These are phyloP conservation scores for Aureobasidium mangrovei DNA, from an alignment of 2,329 filamentous ascomycete genomes.

Conservation along the genomic window DNA sequence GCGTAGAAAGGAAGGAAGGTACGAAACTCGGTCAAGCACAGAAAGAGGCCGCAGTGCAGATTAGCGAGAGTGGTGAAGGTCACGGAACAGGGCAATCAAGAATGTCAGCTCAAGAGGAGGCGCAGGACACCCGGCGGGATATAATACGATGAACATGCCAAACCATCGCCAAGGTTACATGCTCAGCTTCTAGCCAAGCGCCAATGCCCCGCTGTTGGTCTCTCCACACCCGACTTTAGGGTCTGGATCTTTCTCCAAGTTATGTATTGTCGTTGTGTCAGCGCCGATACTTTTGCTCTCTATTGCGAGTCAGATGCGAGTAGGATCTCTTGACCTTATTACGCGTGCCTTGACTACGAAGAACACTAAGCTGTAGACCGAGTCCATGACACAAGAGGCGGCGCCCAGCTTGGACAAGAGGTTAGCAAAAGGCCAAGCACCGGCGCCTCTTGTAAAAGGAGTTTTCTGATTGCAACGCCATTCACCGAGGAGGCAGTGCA, in stretches of 20 bases:
- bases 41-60: not conserved
- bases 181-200: no score
- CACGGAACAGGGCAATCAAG: not conserved
- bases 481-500: not conserved
- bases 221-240: not conserved
- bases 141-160: not conserved
- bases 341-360: no score
- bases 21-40: no score
- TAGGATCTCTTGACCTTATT: no score
- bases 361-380: not conserved
- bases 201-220: not conserved
- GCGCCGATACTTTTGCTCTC: not conserved
- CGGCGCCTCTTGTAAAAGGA: not conserved
- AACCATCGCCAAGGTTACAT: no score
- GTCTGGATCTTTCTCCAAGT: not conserved
- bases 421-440: conserved; percentile 2
- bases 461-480: not conserved
- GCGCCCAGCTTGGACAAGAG: conserved; percentile 8
- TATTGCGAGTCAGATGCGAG: not conserved
- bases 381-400: conserved; percentile 3
- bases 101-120: no score
- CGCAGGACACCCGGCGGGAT: no score
- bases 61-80: not conserved
- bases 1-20: not conserved
- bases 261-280: not conserved